Base-by-base conservation (phyloP, 768 basidiomycete species). In the Trametes cinnabarina region DNA sequence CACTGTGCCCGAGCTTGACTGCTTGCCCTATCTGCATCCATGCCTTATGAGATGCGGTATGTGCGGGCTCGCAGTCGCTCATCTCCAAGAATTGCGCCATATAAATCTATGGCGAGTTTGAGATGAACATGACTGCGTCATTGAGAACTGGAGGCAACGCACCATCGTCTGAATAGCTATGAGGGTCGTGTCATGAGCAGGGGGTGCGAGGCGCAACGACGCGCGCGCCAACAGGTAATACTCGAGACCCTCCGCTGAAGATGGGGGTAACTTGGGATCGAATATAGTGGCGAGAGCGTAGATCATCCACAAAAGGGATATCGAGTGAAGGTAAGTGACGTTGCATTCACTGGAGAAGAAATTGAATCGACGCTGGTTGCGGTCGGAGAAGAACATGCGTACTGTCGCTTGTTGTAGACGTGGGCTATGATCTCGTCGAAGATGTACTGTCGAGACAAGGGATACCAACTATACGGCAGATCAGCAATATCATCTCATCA, bases 211-310 rank as follows among this genome's bases (percentile, higher is more conserved):
- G 15, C 74, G 73, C 19, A 87, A 68, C 2, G 82, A 72, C 2
- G 82, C 77, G 1, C 82, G 78, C 3, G 87, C 75, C 7, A 90
- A 71, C 47, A 83, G 72, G 62, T 83, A 85, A 64, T 84, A 90
- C 49, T 86, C 84, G 37, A 82, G 75, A 8, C 87, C 80, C 52
- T 84, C 79, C 14, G 78, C 66, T 6, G 79, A 74, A 63, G 79
- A 81, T 37, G 83, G 73, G 1, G 77, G 77, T 7, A 70, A 67
- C 47, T 72, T 65, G 5, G 77, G 75, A 65, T 88, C 85, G 61
- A 88, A 84, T n/a, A 88, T 73, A 0, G 78, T 72, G 0, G 81
- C 88, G 23, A 91, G 76, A 5, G 87, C 82, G 60, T 92, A 84
- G 12, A 90, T 69, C 41, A 80, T 78, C 66, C 85, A 88, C 19